Evolutionary conservation across 108 stramenopile species (phyloP).

Genomic region (Cyclotella kingstonii): DNA sequence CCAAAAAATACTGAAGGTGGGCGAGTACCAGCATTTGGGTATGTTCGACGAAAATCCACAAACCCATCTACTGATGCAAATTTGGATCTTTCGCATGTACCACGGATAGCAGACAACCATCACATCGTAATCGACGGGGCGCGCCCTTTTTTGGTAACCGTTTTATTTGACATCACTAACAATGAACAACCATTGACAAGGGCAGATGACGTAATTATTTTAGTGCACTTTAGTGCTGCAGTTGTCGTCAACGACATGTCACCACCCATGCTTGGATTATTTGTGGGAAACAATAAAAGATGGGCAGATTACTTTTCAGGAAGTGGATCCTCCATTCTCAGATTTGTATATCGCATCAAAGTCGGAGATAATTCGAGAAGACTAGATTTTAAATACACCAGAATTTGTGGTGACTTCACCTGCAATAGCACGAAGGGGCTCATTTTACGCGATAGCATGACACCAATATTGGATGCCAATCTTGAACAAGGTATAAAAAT

Average conservation of each 20-base stretch:
- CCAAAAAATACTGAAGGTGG: slow-evolving; percentile 40
- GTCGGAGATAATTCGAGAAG: slow-evolving; percentile 18
- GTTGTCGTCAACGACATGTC: slow-evolving; percentile 12
- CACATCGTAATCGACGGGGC: slow-evolving; percentile 20
- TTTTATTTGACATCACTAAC: slow-evolving; percentile 13
- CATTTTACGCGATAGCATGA: slow-evolving; percentile 15
- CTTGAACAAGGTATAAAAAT: slow-evolving; percentile 6
- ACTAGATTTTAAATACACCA: slow-evolving; percentile 23
- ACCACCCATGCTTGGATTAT: slow-evolving; percentile 23
- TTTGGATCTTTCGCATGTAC: slow-evolving; percentile 13
- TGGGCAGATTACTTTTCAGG: slow-evolving; percentile 32
- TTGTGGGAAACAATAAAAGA: slow-evolving; percentile 8
- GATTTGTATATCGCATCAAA: slow-evolving; percentile 12
- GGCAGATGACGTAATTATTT: slow-evolving; percentile 20
- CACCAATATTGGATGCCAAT: slow-evolving; percentile 13
- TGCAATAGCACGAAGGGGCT: slow-evolving; percentile 17
- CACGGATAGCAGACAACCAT: slow-evolving; percentile 4
- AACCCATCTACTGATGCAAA: slow-evolving; percentile 28
- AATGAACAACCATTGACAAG: slow-evolving; percentile 12
- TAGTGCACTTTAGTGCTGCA: slow-evolving; percentile 22
- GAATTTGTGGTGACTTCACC: slow-evolving; percentile 12
- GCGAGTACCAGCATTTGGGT: slow-evolving; percentile 18
- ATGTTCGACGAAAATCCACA: slow-evolving; percentile 25
- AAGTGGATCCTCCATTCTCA: slow-evolving; percentile 16
- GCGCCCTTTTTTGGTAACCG: slow-evolving; percentile 11